Evolutionary conservation across 768 basidiomycete genomes (phyloP).

Genomic region (Lentinula sp.): DNA sequence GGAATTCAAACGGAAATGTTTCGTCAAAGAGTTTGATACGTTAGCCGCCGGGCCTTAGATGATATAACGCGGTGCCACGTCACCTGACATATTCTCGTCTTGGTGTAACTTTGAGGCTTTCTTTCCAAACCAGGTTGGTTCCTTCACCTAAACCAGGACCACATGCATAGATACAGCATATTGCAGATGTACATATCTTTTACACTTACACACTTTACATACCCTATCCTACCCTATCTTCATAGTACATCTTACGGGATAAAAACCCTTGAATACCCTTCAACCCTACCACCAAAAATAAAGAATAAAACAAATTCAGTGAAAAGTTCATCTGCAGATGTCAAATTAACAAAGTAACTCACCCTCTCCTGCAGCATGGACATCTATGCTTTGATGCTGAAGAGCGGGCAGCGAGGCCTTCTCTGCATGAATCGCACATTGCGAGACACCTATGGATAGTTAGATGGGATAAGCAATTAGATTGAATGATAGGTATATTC

Average conservation of each 20-base stretch:
- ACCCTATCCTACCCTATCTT: not conserved
- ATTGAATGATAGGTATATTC: too few relatives aligned
- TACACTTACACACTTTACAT: not conserved
- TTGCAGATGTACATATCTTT: not conserved
- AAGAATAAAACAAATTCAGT: not conserved
- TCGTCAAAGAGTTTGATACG: too few relatives aligned
- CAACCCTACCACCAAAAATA: constrained; percentile 26
- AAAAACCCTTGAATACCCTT: constrained; percentile 43
- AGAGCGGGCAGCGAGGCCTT: constrained; percentile 50
- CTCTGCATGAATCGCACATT: constrained; percentile 62
- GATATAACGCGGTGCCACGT: too few relatives aligned
- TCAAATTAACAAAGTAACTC: constrained; percentile 11
- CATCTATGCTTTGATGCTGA: constrained; percentile 55
- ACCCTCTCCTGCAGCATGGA: constrained; percentile 60
- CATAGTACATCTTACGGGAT: constrained; percentile 25
- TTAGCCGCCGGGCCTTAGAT: too few relatives aligned
- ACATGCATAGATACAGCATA: too few relatives aligned
- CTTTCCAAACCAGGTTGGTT: too few relatives aligned
- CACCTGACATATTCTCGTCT: too few relatives aligned
- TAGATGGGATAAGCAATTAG: not conserved
- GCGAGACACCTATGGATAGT: constrained; percentile 41
- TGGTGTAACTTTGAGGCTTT: too few relatives aligned
- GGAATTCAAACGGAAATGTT: not conserved
- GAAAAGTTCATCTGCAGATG: not conserved
- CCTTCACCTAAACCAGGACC: too few relatives aligned